Base-by-base conservation (phyloP, 179 eudicot species). In the Silene noctiflora region DNA sequence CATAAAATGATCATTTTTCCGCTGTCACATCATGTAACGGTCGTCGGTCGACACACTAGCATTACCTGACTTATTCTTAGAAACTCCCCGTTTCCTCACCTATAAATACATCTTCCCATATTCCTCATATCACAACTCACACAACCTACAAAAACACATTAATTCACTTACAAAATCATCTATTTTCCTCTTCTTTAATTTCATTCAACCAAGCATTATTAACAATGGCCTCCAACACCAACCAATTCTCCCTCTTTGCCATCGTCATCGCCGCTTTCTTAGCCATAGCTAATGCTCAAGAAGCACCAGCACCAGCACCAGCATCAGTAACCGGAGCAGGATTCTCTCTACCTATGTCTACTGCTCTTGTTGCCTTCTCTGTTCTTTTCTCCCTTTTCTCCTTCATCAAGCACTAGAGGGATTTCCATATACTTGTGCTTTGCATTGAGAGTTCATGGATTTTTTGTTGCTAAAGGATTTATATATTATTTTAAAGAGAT, bases 301-400 rank as follows among this genome's bases (percentile, higher is more conserved):
- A 46, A 78, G 65, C 83, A 2, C 82, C 84, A 0, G 71, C 86
- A 0, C 87, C 55, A 2, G 16, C 55, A 48, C 55, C 86, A 0
- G 69, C 84, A 0, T 85, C 85, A 0, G 86, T 64, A 0, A 71
- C 85, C 27, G 89, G 89, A 67, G 86, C 87, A 2, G 89, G 79
- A 0, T 87, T 83, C 73, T 81, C 86, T 0, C 25, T 79, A 44
- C 79, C 87, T 10, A 24, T 73, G 22, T 78, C 87, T 3, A 74
- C 82, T 1, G 74, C 82, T 35, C 27, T 81, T 0, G 79, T 76
- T 19, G 81, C 55, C 0, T 48, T 64, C 76, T 76, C 83, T 24
- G 25, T 84, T 33, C 53, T 81, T 21, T 69, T 81, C 39, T 76
- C 84, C 1, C 7, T 84, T 24, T 71, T 81, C 44, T 80, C 84